These are phyloP conservation scores for Beauveria varroae DNA, from an alignment of 2,329 filamentous ascomycete species.

Conservation along the genomic window DNA sequence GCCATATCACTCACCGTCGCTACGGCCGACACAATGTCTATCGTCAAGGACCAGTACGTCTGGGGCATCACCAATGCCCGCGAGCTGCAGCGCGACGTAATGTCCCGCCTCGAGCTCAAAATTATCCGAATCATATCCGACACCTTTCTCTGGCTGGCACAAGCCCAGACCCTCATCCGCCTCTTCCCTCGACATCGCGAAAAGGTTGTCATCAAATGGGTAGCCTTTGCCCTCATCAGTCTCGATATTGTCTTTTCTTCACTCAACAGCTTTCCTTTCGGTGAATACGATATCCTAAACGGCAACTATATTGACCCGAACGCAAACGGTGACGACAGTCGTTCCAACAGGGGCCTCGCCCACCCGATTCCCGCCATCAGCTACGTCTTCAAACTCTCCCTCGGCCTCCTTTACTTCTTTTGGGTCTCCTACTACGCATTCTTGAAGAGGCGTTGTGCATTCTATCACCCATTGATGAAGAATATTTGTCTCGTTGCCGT, in stretches of 20 bases:
- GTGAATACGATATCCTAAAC: conserved; percentile 41
- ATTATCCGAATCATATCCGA: conserved; percentile 89
- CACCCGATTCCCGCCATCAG: conserved; percentile 86
- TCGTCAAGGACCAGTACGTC: conserved; percentile 74
- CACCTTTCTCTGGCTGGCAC: conserved; percentile 93
- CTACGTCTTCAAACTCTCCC: conserved; percentile 81
- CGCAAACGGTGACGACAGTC: conserved; percentile 47
- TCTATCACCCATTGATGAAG: conserved; percentile 83
- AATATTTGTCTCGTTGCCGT: conserved; percentile 77
- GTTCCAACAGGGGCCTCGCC: conserved; percentile 45
- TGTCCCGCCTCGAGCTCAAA: conserved; percentile 78
- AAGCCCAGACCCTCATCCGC: conserved; percentile 92
- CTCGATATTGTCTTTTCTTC: conserved; percentile 87
- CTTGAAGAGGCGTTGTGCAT: conserved; percentile 87
- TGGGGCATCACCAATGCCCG: conserved; percentile 73
- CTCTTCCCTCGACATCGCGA: conserved; percentile 94
- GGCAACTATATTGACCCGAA: conserved; percentile 27
- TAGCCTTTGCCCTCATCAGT: conserved; percentile 86
- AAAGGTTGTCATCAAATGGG: conserved; percentile 98
- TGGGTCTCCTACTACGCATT: conserved; percentile 92
- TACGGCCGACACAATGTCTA: conserved; percentile 81
- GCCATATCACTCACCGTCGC: conserved; percentile 87
- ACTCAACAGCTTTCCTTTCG: conserved; percentile 73
- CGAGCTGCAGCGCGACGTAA: conserved; percentile 67
- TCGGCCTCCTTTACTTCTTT: conserved; percentile 81